phyloP scores from a whole-genome alignment of 306 rosid species.

The Quillaja saponaria region DNA sequence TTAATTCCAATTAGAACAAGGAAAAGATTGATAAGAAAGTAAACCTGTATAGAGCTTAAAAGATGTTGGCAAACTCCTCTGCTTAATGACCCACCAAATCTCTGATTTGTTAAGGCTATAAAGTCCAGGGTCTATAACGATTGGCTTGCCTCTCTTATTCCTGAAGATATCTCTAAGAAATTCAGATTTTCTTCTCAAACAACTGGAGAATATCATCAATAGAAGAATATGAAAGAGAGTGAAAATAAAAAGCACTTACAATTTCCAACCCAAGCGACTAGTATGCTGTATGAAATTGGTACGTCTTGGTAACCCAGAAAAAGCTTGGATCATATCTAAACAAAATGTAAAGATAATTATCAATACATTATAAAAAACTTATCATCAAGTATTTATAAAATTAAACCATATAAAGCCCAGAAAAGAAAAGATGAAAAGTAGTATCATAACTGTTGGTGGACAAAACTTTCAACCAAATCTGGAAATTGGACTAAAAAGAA shows the following conservation, averaged over 20 bases:
- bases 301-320: constrained; percentile 72
- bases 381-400: neutral
- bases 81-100: constrained; percentile 84
- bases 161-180: constrained; percentile 40
- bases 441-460: no score
- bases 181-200: neutral
- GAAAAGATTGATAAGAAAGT: constrained; percentile 8
- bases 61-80: constrained; percentile 74
- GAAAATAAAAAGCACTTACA: constrained; percentile 36
- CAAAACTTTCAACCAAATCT: neutral
- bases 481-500: neutral
- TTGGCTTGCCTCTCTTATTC: constrained; percentile 87
- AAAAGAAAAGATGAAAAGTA: neutral
- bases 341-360: neutral
- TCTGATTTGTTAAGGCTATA: constrained; percentile 81
- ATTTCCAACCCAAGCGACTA: constrained; percentile 87
- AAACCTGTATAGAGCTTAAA: constrained; percentile 94
- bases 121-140: constrained; percentile 81
- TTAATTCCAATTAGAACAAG: no score
- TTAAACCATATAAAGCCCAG: neutral
- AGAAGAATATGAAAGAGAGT: neutral
- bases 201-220: no score
- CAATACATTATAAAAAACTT: neutral
- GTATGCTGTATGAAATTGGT: constrained; percentile 84
- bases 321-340: constrained; percentile 81